Conservation (phyloP, 2,329 filamentous ascomycete genomes). For the Sarocladium kiliense region DNA sequence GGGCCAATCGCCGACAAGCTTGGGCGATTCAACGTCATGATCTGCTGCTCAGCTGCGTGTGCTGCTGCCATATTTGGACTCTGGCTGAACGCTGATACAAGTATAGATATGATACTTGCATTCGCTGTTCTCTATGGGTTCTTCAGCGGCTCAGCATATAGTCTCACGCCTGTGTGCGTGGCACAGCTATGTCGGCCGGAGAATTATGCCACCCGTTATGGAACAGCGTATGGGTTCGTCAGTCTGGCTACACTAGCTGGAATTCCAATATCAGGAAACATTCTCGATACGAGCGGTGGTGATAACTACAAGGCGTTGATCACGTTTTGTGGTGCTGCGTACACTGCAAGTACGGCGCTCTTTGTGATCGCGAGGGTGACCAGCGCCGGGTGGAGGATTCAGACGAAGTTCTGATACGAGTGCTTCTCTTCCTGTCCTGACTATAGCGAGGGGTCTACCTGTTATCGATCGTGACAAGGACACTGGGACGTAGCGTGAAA, state of each 20-base stretch:
- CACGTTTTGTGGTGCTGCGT: slow-evolving; percentile 13
- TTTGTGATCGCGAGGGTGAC: slow-evolving; percentile 11
- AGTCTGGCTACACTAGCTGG: slow-evolving; percentile 14
- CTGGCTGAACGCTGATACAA: slow-evolving; percentile 30
- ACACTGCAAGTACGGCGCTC: slow-evolving; percentile 10
- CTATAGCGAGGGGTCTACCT: too few relatives aligned
- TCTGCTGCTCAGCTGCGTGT: slow-evolving; percentile 39
- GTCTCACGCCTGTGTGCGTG: slow-evolving; percentile 12
- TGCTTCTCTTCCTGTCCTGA: too few relatives aligned
- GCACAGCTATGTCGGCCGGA: slow-evolving; percentile 12
- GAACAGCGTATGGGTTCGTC: slow-evolving; percentile 13
- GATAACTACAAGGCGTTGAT: slow-evolving; percentile 12
- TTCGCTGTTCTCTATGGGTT: slow-evolving; percentile 39
- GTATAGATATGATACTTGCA: slow-evolving; percentile 23
- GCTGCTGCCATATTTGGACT: slow-evolving; percentile 33
- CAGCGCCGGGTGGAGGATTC: slow-evolving; percentile 9
- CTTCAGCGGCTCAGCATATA: slow-evolving; percentile 12
- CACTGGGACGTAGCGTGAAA: too few relatives aligned
- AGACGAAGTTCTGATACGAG: background rate
- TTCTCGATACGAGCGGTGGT: slow-evolving; percentile 4
- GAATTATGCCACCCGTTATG: slow-evolving; percentile 12
- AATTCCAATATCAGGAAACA: slow-evolving; percentile 11
- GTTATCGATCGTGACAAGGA: too few relatives aligned
- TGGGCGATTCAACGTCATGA: slow-evolving; percentile 36
- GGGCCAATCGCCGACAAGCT: slow-evolving; percentile 29